phyloP scores from a whole-genome alignment of 1,139 yeast species.

The Candida freyschussii region DNA sequence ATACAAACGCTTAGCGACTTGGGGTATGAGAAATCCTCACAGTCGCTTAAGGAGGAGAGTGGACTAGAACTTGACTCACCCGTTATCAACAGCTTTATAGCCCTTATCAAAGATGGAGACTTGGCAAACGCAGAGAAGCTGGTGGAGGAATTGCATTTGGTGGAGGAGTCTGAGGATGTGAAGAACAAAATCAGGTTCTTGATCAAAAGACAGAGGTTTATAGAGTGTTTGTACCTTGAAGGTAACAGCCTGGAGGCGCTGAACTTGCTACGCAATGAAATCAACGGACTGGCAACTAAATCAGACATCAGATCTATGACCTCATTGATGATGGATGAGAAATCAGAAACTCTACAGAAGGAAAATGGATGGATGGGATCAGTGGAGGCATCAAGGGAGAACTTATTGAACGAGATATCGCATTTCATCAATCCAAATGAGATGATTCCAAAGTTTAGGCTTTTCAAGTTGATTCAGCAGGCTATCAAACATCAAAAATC shows the following conservation, averaged over 20 bases:
- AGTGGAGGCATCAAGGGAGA: conserved; percentile 35
- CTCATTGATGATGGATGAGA: conserved; percentile 33
- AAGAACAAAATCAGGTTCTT: conserved; percentile 29
- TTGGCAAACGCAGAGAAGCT: conserved; percentile 37
- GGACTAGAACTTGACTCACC: conserved; percentile 39
- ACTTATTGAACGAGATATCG: conserved; percentile 40
- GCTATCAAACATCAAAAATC: conserved; percentile 45
- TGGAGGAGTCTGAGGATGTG: conserved; percentile 11
- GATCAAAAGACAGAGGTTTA: conserved; percentile 33
- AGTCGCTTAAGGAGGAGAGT: conserved; percentile 35
- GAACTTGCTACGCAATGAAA: conserved; percentile 36
- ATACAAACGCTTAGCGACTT: conserved; percentile 46
- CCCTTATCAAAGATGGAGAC: conserved; percentile 36
- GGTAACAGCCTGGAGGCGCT: conserved; percentile 34
- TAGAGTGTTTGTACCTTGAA: conserved; percentile 36
- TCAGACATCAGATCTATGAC: conserved; percentile 30
- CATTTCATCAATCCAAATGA: conserved; percentile 45
- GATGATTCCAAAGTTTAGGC: conserved; percentile 48
- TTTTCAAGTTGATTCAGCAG: conserved; percentile 46
- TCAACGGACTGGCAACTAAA: conserved; percentile 27
- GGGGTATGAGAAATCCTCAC: conserved; percentile 40
- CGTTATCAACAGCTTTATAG: conserved; percentile 36
- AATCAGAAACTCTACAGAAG: conserved; percentile 25
- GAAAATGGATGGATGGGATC: conserved; percentile 36
- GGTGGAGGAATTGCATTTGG: conserved; percentile 30